Evolutionary conservation across 345 rosid species (phyloP), one percentile per base, ranked within the genome.

Genomic region (Salix brachista): DNA sequence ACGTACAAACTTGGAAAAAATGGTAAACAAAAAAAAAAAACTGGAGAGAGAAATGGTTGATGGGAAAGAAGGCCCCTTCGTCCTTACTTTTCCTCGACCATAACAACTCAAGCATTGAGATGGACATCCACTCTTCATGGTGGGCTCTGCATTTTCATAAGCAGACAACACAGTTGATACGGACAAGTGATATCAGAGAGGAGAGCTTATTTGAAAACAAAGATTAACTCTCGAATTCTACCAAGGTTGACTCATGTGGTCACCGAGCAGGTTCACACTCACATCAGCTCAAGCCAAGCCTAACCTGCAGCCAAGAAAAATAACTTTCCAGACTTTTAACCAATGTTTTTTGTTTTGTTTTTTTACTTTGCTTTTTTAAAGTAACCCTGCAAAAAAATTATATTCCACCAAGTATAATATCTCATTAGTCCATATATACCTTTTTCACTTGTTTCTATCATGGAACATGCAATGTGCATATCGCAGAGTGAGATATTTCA

Each of bases 211-310:
- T 71, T 69, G 25, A 69, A 77, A 81, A 78, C 82, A 80, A 83
- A 83, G 79, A 80, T 85, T 70, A 73, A 81, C 75, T 74, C 67
- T 69, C 71, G 2, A 74, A 67, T 77, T 73, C 79, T 67, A 70
- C 78, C 76, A 65, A 80, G 85, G 81, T 85, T 85, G 88, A 85
- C 88, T 71, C 81, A n/a, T 52, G n/a, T 73, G 71, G 64, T 69
- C 25, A 21, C 61, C 70, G 64, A 66, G 71, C 82, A 69, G 82
- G 71, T 75, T 80, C 65, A 52, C 73, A 80, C 76, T 75, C 71
- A 76, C 79, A 80, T 75, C 36, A 65, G 34, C 58, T 77, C 75
- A 76, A 74, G 75, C 73, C 71, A 77, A 67, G 46, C 71, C 73
- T 56, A 75, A 2, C 64, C 84, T 82, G 83, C 85, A 76, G 81